These are phyloP conservation scores for Lecanosticta acicola DNA, from an alignment of 2,329 filamentous ascomycete species.

Conservation along the genomic window DNA sequence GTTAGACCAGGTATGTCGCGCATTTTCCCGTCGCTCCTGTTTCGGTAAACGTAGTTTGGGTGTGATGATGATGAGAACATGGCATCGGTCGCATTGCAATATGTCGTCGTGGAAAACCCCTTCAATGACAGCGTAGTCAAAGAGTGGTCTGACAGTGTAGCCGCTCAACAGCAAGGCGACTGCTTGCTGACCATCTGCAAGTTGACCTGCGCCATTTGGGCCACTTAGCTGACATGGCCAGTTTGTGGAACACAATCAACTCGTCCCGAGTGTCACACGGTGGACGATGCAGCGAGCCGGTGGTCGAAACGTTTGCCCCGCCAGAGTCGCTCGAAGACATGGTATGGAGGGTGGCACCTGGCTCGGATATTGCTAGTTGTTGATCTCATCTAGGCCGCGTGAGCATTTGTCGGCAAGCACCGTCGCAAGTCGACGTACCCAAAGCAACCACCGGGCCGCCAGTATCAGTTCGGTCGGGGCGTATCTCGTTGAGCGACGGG, in stretches of 20 bases:
- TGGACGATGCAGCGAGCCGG: neutral
- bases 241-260: neutral
- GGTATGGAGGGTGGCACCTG: too few species aligned
- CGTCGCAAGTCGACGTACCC: slow-evolving; percentile 7
- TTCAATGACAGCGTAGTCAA: too few species aligned
- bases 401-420: too few species aligned
- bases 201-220: slow-evolving; percentile 1
- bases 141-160: too few species aligned
- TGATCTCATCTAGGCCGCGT: too few species aligned
- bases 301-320: too few species aligned
- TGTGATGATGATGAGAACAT: neutral
- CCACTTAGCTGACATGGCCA: neutral
- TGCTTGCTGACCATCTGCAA: neutral
- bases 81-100: neutral
- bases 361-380: too few species aligned
- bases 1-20: neutral
- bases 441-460: slow-evolving; percentile 8
- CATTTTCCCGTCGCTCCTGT: neutral
- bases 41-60: neutral
- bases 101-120: too few species aligned
- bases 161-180: neutral
- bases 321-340: too few species aligned
- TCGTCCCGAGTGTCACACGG: neutral
- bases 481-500: slow-evolving; percentile 16
- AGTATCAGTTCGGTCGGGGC: slow-evolving; percentile 11